phyloP scores from a whole-genome alignment of 345 rosid species.

The Salix purpurea region DNA sequence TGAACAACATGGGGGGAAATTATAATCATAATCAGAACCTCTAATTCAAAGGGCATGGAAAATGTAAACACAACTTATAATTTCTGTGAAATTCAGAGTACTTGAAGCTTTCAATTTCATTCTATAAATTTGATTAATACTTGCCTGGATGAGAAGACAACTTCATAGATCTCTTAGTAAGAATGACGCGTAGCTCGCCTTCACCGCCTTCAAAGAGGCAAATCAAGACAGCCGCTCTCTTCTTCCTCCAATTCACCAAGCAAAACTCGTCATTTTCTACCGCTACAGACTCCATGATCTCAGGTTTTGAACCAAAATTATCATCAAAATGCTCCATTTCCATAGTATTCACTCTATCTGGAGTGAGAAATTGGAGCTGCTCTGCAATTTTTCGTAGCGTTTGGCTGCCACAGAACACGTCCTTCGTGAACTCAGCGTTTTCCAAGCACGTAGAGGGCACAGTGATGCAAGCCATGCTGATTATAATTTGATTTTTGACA shows the following conservation, averaged over 20 bases:
- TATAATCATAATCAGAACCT: too few relatives aligned
- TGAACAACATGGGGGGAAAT: too few relatives aligned
- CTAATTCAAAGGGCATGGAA: too few relatives aligned
- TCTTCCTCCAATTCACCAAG: conserved; percentile 13
- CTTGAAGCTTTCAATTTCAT: neutral
- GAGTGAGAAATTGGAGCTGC: conserved; percentile 14
- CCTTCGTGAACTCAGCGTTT: neutral
- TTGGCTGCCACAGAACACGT: neutral
- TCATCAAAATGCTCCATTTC: neutral
- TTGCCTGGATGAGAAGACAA: conserved; percentile 38
- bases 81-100: too few relatives aligned
- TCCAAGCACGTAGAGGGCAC: neutral
- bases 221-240: conserved; percentile 43
- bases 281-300: neutral
- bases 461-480: neutral
- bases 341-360: too few relatives aligned
- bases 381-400: conserved; percentile 20
- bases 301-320: neutral
- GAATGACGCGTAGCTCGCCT: conserved; percentile 40
- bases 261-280: neutral
- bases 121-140: neutral
- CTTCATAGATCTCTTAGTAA: conserved; percentile 41
- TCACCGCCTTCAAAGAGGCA: conserved; percentile 33
- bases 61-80: too few relatives aligned
- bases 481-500: neutral